These are phyloP conservation scores for Juncus inflexus DNA, from an alignment of 176 grass and related monocot species.

Conservation along the genomic window DNA sequence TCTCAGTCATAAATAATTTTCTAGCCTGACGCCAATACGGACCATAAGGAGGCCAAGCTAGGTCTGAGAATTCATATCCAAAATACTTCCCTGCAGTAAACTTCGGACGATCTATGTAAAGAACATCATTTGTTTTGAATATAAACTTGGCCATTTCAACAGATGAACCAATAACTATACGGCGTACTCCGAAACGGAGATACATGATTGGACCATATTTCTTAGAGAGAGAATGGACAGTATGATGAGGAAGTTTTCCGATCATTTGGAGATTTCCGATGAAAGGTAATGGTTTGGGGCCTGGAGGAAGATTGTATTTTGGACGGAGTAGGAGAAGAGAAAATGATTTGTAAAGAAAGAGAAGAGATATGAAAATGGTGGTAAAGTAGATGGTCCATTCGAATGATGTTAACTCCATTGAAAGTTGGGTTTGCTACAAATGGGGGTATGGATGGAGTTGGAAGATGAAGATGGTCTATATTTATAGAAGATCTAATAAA, in stretches of 20 bases:
- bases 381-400: not conserved
- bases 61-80: constrained; percentile 41
- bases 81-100: constrained; percentile 38
- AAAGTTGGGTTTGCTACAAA: too few relatives aligned
- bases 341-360: constrained; percentile 11
- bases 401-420: too few relatives aligned
- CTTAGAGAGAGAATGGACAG: constrained; percentile 33
- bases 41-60: constrained; percentile 53
- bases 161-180: constrained; percentile 48
- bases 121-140: constrained; percentile 57
- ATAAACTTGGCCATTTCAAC: constrained; percentile 38
- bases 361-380: not conserved
- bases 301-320: constrained; percentile 23
- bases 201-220: constrained; percentile 55
- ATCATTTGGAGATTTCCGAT: constrained; percentile 48
- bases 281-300: constrained; percentile 32
- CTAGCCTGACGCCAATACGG: constrained; percentile 56
- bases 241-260: constrained; percentile 38
- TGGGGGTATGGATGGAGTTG: too few relatives aligned
- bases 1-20: constrained; percentile 51
- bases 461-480: too few relatives aligned
- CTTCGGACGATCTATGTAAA: constrained; percentile 40
- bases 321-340: not conserved
- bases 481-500: too few relatives aligned
- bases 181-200: constrained; percentile 50